Evolutionary conservation across 2,329 filamentous ascomycete genomes (phyloP).

Genomic region (Chaetomiaceae sp.): DNA sequence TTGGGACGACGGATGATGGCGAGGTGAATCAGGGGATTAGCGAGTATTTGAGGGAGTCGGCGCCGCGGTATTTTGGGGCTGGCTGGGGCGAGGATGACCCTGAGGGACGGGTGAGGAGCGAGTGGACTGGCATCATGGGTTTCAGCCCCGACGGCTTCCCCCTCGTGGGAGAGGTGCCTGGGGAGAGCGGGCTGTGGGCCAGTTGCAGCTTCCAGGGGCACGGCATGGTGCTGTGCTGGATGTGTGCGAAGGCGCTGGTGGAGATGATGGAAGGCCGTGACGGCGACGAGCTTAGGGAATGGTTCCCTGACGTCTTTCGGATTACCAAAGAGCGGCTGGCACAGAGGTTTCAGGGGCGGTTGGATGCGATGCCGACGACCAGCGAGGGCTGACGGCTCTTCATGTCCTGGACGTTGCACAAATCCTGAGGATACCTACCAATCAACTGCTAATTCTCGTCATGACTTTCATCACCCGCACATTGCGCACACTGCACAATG

Average conservation of each 20-base stretch:
- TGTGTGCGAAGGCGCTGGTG: conserved; percentile 53
- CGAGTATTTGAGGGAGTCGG: conserved; percentile 40
- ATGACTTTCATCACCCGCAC: too few species aligned
- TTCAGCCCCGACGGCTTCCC: conserved; percentile 50
- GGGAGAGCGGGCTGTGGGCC: conserved; percentile 46
- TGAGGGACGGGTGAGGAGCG: conserved; percentile 37
- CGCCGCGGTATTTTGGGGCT: conserved; percentile 47
- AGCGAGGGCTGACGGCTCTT: not conserved
- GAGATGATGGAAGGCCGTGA: conserved; percentile 44
- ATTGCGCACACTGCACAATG: too few species aligned
- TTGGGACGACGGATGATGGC: conserved; percentile 53
- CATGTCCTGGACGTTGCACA: too few species aligned
- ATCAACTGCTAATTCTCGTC: too few species aligned
- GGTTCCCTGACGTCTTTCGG: conserved; percentile 51
- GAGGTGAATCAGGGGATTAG: conserved; percentile 46
- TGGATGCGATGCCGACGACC: conserved; percentile 17
- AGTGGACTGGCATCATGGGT: conserved; percentile 56
- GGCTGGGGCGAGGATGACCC: conserved; percentile 43
- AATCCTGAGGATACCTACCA: too few species aligned
- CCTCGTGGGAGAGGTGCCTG: conserved; percentile 46
- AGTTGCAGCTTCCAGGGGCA: conserved; percentile 61
- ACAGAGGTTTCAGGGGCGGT: conserved; percentile 32
- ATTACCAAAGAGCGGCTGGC: conserved; percentile 42
- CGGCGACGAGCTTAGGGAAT: conserved; percentile 33
- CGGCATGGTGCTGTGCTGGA: conserved; percentile 60